Evolutionary conservation across 176 grass and related monocot genomes (phyloP), one percentile per base, ranked within the genome.

Genomic region (Elaeis guineensis): DNA sequence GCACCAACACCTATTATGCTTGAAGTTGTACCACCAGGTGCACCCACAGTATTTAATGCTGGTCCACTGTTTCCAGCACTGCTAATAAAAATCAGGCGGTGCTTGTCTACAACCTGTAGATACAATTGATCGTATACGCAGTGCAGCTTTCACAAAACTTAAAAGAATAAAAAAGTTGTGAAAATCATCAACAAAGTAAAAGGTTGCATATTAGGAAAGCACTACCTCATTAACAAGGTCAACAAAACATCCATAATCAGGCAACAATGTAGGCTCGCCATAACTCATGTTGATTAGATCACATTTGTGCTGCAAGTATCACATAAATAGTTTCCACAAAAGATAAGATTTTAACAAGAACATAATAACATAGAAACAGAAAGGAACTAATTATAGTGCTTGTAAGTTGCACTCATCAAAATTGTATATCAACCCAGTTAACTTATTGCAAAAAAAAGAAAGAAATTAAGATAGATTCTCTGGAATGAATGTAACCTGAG

Each of bases 201-300:
- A 17, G 9, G 3, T 26, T 21, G 57, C 24, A 20, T 48, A 67
- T 19, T 53, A 56, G 11, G 63, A 63, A 75, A 67, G 58, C 57
- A 15, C 51, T 58, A 90, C 92, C 92, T 97, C 92, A 75, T 84
- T 91, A 72, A 83, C 87, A 78, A 97, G 81, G 71, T 97, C 92
- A 83, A 97, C 78, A 73, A 97, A 90, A 77, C 92, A 80, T 21
- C 92, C 92, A 61, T 97, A 97, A 72, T 97, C 87, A 70, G 92
- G 92, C 76, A 97, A 84, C 82, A 97, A 62, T 25, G 92, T 88
- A 58, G 87, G 9, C 66, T 97, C 92, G 63, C 92, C 92, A 65
- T 91, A 97, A 84, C 92, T 97, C 92, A 97, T 97, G 63, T 97
- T 97, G 72, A 97, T 97, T 63, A 97, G 84, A 77, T 97, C 92